Percentiles rank a stretch among this genome's conserved stretches.
Evolutionary conservation across 306 rosid species (phyloP).

Genomic region (Vigna trinervia): DNA sequence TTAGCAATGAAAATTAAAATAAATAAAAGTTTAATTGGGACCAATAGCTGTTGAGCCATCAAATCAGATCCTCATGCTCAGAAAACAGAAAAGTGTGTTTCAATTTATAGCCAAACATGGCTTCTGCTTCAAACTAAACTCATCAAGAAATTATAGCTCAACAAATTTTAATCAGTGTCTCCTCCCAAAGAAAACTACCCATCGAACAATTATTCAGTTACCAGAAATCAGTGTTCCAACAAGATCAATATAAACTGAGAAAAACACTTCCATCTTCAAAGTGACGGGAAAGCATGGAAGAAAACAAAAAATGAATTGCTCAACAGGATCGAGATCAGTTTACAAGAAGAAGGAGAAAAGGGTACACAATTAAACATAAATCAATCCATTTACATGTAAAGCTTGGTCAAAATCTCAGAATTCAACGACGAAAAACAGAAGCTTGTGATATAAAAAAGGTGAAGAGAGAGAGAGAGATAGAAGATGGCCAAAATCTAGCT

Average conservation of each 20-base stretch:
- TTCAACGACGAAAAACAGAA: not conserved
- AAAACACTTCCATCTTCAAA: not conserved
- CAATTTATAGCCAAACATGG: not conserved
- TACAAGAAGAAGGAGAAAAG: not conserved
- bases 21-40: not conserved
- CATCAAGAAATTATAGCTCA: not conserved
- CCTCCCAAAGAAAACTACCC: not conserved
- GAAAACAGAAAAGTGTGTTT: not conserved
- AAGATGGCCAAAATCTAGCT: not conserved
- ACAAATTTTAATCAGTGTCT: not conserved
- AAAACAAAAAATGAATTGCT: not conserved
- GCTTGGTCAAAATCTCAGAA: not conserved
- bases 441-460: not conserved
- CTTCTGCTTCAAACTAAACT: not conserved
- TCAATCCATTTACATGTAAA: conserved; percentile 17
- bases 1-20: not conserved
- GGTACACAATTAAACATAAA: not conserved
- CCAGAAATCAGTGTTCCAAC: not conserved
- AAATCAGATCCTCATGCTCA: not conserved
- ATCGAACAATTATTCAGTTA: not conserved
- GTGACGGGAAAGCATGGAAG: not conserved
- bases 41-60: conserved; percentile 5
- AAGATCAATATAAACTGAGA: not conserved
- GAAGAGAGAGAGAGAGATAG: not conserved
- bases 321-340: not conserved